Base-by-base conservation (phyloP, 495 filamentous ascomycete species). In the Penicillium ochrochloron region DNA sequence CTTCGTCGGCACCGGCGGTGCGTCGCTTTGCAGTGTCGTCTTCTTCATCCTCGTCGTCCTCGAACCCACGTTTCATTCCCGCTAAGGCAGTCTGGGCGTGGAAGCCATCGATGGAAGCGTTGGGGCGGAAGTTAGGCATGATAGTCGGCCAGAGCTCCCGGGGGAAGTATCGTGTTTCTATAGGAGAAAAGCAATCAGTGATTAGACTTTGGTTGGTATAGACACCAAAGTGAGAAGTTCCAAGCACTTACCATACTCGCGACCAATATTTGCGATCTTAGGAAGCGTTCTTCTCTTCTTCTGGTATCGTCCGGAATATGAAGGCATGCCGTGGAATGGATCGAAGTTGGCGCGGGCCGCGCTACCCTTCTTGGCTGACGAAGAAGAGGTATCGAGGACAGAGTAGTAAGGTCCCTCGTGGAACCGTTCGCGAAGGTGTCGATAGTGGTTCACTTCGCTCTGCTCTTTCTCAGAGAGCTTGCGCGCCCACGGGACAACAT, bases 321-420 rank as follows among this genome's bases (percentile, higher is more conserved):
- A 84, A 21, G 80, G 83, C 82, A 87, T 87, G 58, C 85, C 83
- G 46, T 83, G 77, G 66, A 89, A 89, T 5, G 86, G 80, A 69
- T 89, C 83, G 52, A 86, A 75, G 69, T 79, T 68, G 58, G 74
- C 66, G 56, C 80, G 70, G 48, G 76, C 70, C 21, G 69, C 70
- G 19, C 70, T 77, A 44, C 75, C 78, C 60, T 79, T 78, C 34
- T 78, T 82, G 0, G 77, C 79, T 1, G 75, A 75, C 5, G 80
- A 76, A 10, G 73, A 71, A 17, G 80, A 77, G 19, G 79, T 77
- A 60, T 82, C 78, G 1, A 88, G 75, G 9, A 86, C 78, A 0
- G 84, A 85, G 73, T 87, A 89, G 57, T 81, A 79, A 2, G 86
- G 84, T 0, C 85, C 84, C 27, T 86, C 83, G 60, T 85, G 85